Evolutionary conservation across 768 basidiomycete genomes (phyloP), one percentile per base, ranked within the genome.

Genomic region (Kwoniella dendrophila): DNA sequence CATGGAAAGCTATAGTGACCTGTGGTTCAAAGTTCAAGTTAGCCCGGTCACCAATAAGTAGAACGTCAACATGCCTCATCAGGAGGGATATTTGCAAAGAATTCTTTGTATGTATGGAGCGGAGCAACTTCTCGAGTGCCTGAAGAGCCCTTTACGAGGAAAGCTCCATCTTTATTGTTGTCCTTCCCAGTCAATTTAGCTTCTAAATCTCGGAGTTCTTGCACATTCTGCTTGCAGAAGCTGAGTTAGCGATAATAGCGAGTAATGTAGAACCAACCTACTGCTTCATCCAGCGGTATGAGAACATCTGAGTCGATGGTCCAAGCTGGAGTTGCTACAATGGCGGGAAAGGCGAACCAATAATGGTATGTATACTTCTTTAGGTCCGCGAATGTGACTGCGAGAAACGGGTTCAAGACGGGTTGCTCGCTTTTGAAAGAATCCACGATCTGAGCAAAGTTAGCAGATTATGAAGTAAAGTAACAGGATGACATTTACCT

Each of bases 301-400:
- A 89, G 89, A 0, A 87, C 69, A 16, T 8, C 40, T 5, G 82
- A 84, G 33, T 82, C 81, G 67, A 90, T 87, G 81, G 90, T 88
- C 94, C 94, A 97, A 4, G 88, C 86, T 6, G 96, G 93, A 68
- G 90, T 92, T 22, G 90, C 82, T 0, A 88, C 87, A 67, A 97
- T 87, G 0, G 94, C 92, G 1, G 96, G 95, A 78, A 97, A 96
- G 0, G 90, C 89, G 73, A 97, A 97, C 96, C 95, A 99, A 80
- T 97, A 97, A 73, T 88, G 93, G 76, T 92, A 98, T 68, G 88
- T 89, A 83, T 96, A 97, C 78, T 94, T 97, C 84, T 98, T 99
- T 69, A 99, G 86, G 79, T 99, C 96, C 0, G 96, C 91, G 70
- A 87, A 98, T 0, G 93, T 92, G 70, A 99, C 89, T 52, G 96